Evolutionary conservation across 306 rosid genomes (phyloP), one percentile per base, ranked within the genome.

Genomic region (Begonia peltatifolia): DNA sequence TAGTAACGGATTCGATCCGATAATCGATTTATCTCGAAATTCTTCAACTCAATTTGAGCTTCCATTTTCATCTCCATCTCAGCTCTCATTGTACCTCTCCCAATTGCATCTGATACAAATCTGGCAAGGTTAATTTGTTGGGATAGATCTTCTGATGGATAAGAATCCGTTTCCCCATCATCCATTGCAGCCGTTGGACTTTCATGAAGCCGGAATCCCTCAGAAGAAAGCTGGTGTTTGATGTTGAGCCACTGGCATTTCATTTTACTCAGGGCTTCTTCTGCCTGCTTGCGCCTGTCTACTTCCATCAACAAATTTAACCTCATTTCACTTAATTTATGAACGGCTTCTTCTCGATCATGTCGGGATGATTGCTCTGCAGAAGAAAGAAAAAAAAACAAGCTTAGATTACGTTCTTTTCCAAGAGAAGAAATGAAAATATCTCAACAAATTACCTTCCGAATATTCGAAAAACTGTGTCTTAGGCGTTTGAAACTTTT

Each of bases 11-110:
- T 93, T 41, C 92, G 87, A 62, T 92, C 99, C 42, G 56, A 42
- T 68, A 92, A 77, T 30, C 99, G 82, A 68, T 84, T 83, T 56
- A 92, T 92, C 71, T 92, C 99, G 68, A 87, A 83, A 68, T 92
- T 83, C 82, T 92, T 92, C 0, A 68, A 59, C 67, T 79, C 88
- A 10, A 92, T 62, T 60, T 66, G 93, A 58, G 82, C 72, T 69
- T 87, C 94, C 84, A 83, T 71, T 79, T 86, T 86, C 59, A 30
- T 46, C 72, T 86, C 99, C 70, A 72, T 41, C 78, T 92, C 96
- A 11, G 99, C 96, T 79, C 81, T 75, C 10, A 76, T 76, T 52
- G 69, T 60, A 55, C 84, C 96, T 79, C 84, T 81, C 16, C 99
- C 99, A 60, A 92, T 79, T 59, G 82, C 57, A 50, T 79, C 69